Evolutionary conservation across 371 early-diverging fungal species (phyloP).

Genomic region (Mortierella sp.): DNA sequence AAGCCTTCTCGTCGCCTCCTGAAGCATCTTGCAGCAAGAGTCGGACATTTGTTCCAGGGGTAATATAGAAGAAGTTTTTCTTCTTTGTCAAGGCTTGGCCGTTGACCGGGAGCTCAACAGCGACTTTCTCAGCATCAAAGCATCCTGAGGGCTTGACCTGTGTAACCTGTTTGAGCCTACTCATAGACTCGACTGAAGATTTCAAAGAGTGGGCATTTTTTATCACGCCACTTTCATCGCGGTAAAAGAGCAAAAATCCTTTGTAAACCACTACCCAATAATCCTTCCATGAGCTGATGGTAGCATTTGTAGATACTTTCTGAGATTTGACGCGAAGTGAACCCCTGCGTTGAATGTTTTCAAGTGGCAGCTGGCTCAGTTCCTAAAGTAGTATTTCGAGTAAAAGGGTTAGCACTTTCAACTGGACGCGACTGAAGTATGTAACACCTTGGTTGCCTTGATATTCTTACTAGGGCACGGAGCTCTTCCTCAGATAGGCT

Average conservation of each 20-base stretch:
- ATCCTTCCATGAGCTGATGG: constrained; percentile 55
- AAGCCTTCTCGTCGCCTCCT: constrained; percentile 38
- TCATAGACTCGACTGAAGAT: constrained; percentile 21
- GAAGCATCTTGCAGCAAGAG: constrained; percentile 44
- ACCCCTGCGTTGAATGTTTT: constrained; percentile 43
- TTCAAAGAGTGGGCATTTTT: constrained; percentile 31
- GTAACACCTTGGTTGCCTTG: not conserved
- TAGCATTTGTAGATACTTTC: constrained; percentile 44
- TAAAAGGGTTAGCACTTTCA: not conserved
- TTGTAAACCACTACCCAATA: constrained; percentile 51
- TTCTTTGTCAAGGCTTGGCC: constrained; percentile 44
- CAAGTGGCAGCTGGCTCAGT: constrained; percentile 32
- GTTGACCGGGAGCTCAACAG: constrained; percentile 30
- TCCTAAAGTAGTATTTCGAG: constrained; percentile 2
- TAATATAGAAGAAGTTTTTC: constrained; percentile 44
- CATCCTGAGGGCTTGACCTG: constrained; percentile 52
- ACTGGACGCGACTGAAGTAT: not conserved
- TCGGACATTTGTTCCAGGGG: constrained; percentile 37
- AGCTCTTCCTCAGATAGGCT: constrained; percentile 46
- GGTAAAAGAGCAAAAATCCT: constrained; percentile 47
- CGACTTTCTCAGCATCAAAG: constrained; percentile 40
- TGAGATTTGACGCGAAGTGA: constrained; percentile 50
- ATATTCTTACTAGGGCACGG: constrained; percentile 30
- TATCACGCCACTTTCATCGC: constrained; percentile 46
- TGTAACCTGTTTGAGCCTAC: constrained; percentile 20